Evolutionary conservation across 371 early-diverging fungal genomes (phyloP).

Genomic region (Lichtheimia hyalospora): DNA sequence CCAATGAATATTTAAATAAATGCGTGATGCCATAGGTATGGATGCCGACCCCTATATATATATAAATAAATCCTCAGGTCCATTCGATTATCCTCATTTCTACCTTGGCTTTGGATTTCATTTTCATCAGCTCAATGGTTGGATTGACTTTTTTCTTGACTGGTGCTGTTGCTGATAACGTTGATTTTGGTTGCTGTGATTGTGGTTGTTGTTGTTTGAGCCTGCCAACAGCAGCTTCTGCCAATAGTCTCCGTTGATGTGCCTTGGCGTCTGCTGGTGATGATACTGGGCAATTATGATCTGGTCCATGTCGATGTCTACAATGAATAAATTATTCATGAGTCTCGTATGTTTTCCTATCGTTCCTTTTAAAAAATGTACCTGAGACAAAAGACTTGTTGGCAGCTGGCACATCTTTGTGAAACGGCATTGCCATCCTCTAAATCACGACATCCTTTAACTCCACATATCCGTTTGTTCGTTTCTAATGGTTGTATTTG

Average conservation of each 20-base stretch:
- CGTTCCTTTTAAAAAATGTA: constrained; percentile 1
- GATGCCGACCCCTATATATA: constrained; percentile 1
- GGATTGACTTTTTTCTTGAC: constrained; percentile 8
- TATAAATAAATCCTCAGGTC: background rate
- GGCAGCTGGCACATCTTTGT: background rate
- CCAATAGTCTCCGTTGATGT: background rate
- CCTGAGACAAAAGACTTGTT: constrained; percentile 5
- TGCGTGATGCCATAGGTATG: constrained; percentile 6
- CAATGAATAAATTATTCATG: too few relatives aligned
- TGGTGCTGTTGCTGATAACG: background rate
- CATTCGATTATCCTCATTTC: too few relatives aligned
- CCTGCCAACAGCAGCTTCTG: constrained; percentile 6
- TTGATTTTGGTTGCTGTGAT: constrained; percentile 4
- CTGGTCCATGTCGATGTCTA: constrained; percentile 3
- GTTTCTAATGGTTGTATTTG: background rate
- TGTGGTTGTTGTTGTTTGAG: constrained; percentile 5
- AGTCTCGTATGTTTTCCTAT: too few relatives aligned
- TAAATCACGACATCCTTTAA: constrained; percentile 5
- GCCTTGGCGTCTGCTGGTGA: constrained; percentile 4
- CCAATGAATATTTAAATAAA: constrained; percentile 5
- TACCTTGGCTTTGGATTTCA: constrained; percentile 15
- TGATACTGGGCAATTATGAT: constrained; percentile 4
- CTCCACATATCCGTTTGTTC: background rate
- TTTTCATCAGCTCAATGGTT: constrained; percentile 10
- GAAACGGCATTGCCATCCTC: constrained; percentile 1